Base-by-base conservation (phyloP, 495 filamentous ascomycete genomes). In the Astrothelium macrocarpum region DNA sequence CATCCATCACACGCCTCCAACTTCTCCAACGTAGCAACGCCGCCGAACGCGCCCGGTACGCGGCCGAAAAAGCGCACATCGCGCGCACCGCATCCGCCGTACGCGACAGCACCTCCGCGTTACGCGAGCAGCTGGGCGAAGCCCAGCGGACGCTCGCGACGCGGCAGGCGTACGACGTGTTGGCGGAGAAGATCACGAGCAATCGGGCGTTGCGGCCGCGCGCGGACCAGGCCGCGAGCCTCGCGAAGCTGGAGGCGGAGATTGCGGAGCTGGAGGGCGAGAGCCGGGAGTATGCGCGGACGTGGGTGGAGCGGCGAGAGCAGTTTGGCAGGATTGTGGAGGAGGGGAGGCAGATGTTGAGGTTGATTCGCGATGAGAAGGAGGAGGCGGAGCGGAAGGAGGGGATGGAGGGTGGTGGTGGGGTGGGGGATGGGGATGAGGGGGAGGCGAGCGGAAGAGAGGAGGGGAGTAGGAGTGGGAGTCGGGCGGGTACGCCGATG, bases 321-420 rank as follows among this genome's bases (percentile, higher is more conserved):
- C 91, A 96, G 75, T 98, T 97, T 75, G 89, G 87, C 14, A 80
- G 84, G 66, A 94, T 98, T 71, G 89, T 96, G 64, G 90, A 91
- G 43, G 92, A 97, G 78, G 89, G 91, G 3, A 89, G 88, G 85
- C 81, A 90, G 65, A 80, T 97, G 68, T 80, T 91, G 59, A 82
- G 87, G 34, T 77, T 95, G 69, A 97, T 98, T 67, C 84, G 90
- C 46, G 91, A 97, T 74, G 91, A 97, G 79, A 97, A 97, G 74
- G 94, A 97, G 73, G 94, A 96, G 76, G 71, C 71, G 16, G 85
- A 87, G 71, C 73, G 84, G 49, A 78, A 82, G 62, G 83, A 96
- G 72, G 93, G 93, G 32, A 95, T 94, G 84, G 82, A 84, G 36
- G 61, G 62, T 31, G 69, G 70, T 59, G 71, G 72, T 62, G 83